A percentile compares a stretch with the other conserved stretches of the same genome.
phyloP scores from a whole-genome alignment of 495 filamentous ascomycete species.

The Penicillium subrubescens region DNA sequence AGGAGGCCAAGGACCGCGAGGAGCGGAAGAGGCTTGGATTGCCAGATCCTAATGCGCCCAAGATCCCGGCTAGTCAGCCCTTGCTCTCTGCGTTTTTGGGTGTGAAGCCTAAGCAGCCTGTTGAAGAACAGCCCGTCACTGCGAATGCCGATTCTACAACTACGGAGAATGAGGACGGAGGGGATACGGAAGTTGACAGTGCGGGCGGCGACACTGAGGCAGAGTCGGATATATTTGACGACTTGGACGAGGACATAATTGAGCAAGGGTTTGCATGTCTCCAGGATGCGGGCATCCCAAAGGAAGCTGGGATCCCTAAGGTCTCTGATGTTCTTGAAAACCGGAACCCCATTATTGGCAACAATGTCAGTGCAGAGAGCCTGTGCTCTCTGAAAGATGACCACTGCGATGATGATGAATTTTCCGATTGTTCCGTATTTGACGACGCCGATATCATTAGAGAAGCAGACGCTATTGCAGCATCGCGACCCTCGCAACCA shows the following conservation, averaged over 20 bases:
- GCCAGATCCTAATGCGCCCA: conserved; percentile 43
- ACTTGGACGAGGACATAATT: conserved; percentile 19
- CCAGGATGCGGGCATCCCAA: conserved; percentile 10
- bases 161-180: conserved; percentile 13
- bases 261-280: conserved; percentile 17
- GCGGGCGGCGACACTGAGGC: conserved; percentile 24
- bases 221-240: conserved; percentile 27
- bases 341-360: not conserved
- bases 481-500: conserved; percentile 3
- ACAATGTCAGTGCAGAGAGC: conserved; percentile 1
- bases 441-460: conserved; percentile 38
- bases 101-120: conserved; percentile 3
- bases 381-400: not conserved
- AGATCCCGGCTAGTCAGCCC: conserved; percentile 51
- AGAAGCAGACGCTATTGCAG: conserved; percentile 24
- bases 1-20: conserved; percentile 45
- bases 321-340: not conserved
- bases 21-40: conserved; percentile 44
- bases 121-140: not conserved
- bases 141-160: conserved; percentile 1
- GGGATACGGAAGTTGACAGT: conserved; percentile 16
- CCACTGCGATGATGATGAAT: conserved; percentile 38
- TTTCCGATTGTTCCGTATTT: conserved; percentile 46
- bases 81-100: conserved; percentile 47
- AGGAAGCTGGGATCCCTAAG: not conserved